Percentiles rank a stretch among this genome's conserved stretches.
Conservation (phyloP, 208 protist species). For the Crithidia expoeki region DNA sequence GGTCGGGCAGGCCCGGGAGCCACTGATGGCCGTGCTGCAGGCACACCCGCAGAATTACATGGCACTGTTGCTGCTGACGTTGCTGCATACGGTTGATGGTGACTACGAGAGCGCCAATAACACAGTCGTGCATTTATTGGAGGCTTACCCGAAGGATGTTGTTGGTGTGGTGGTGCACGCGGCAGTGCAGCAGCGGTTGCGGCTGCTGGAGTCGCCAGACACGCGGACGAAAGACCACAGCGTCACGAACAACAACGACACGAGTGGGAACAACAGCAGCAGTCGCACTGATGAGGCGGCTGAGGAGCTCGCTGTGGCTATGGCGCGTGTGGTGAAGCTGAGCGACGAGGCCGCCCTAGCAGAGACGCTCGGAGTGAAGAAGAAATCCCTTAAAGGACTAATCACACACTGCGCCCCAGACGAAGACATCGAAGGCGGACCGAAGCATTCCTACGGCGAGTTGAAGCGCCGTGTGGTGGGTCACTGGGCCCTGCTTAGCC, state of each 20-base stretch:
- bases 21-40: constrained; percentile 38
- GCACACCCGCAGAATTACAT: constrained; percentile 47
- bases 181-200: constrained; percentile 27
- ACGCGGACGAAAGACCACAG: constrained; percentile 4
- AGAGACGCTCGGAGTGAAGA: constrained; percentile 22
- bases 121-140: constrained; percentile 40
- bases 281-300: constrained; percentile 10
- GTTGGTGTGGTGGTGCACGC: constrained; percentile 44
- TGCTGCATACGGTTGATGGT: constrained; percentile 57
- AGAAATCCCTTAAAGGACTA: constrained; percentile 48
- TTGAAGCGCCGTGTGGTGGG: constrained; percentile 46
- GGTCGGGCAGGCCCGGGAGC: constrained; percentile 18
- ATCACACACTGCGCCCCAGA: constrained; percentile 50
- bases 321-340: constrained; percentile 39
- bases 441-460: constrained; percentile 32
- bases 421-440: constrained; percentile 39
- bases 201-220: constrained; percentile 16
- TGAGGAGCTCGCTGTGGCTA: constrained; percentile 49
- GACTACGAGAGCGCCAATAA: constrained; percentile 48
- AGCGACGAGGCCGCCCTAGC: constrained; percentile 25
- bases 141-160: constrained; percentile 49
- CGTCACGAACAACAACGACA: neutral
- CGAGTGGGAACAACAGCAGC: neutral
- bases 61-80: constrained; percentile 56
- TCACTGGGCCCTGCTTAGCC: constrained; percentile 67